phyloP scores from a whole-genome alignment of 1,139 yeast genomes.

The Blastobotrys persicus region DNA sequence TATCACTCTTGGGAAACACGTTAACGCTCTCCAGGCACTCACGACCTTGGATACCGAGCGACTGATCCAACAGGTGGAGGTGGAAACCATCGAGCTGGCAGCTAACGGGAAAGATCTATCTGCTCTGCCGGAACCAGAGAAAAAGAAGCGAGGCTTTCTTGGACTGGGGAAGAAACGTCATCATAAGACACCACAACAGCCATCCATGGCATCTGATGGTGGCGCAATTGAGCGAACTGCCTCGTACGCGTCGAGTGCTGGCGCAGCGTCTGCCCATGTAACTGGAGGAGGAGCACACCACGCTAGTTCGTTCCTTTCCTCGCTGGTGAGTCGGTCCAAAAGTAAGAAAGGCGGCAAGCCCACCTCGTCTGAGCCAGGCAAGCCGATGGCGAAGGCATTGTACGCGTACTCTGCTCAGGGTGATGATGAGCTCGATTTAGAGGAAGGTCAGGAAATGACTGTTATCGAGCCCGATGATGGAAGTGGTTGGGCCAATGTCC shows the following conservation, averaged over 20 bases:
- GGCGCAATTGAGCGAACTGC: slow-evolving; percentile 1
- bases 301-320: slow-evolving; percentile 20
- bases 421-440: slow-evolving; percentile 66
- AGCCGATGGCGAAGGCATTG: slow-evolving; percentile 51
- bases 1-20: slow-evolving; percentile 53
- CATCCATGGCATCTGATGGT: slow-evolving; percentile 11
- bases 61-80: slow-evolving; percentile 76
- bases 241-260: slow-evolving; percentile 8
- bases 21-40: slow-evolving; percentile 58
- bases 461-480: slow-evolving; percentile 77
- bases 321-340: slow-evolving; percentile 18
- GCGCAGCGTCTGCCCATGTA: slow-evolving; percentile 1
- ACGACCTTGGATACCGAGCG: slow-evolving; percentile 72
- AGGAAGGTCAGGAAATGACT: slow-evolving; percentile 58
- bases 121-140: slow-evolving; percentile 36
- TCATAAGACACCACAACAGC: slow-evolving; percentile 9
- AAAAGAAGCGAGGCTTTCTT: slow-evolving; percentile 30
- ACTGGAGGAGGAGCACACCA: slow-evolving; percentile 14
- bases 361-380: slow-evolving; percentile 21
- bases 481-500: slow-evolving; percentile 84
- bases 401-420: slow-evolving; percentile 71
- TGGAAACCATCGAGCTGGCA: slow-evolving; percentile 84
- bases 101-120: slow-evolving; percentile 59
- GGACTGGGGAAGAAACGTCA: slow-evolving; percentile 23
- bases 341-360: slow-evolving; percentile 13